Evolutionary conservation across 306 rosid species (phyloP).

Genomic region (apple (Malus domestica)): ASM211411v1 NC_041804.1:6010501-6011000

Average conservation of each 20-base stretch:
- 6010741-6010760: neutral
- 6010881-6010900: neutral
- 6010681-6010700: neutral
- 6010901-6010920: neutral
- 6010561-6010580: neutral
- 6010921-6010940: neutral
- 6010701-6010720: neutral
- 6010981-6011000: neutral
- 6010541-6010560: neutral
- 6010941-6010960: neutral
- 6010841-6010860: conserved; percentile 90
- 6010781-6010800: conserved; percentile 80
- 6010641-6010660: neutral
- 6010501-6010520: neutral
- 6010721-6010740: neutral
- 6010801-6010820: conserved; percentile 87
- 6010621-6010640: neutral
- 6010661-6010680: neutral
- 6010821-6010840: conserved; percentile 83
- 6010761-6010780: conserved; percentile 44
- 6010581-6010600: neutral
- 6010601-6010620: neutral
- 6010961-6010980: neutral
- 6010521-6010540: neutral
- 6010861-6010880: conserved; percentile 4